Percentiles rank a stretch among this genome's conserved stretches.
Evolutionary conservation across 2,329 filamentous ascomycete species (phyloP).

Genomic region (Claviceps pusilla): DNA sequence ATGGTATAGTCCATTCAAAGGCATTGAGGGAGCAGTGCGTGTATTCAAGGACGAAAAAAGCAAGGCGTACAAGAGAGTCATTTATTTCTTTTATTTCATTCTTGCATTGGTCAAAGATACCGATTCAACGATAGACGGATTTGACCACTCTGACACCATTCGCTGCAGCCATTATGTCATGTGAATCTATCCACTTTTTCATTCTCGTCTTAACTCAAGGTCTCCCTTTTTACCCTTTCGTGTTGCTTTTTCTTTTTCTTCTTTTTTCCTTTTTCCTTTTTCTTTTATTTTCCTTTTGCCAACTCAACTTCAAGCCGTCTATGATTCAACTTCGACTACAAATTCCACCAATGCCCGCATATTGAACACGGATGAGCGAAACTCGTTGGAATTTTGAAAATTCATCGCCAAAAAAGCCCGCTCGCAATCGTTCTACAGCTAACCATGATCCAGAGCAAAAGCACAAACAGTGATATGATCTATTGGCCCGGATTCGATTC

Average conservation of each 20-base stretch:
- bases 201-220: background rate
- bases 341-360: background rate
- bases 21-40: background rate
- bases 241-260: background rate
- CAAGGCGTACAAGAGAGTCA: background rate
- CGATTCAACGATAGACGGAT: background rate
- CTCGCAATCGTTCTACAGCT: slow-evolving; percentile 19
- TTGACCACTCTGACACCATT: background rate
- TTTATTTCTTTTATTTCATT: background rate
- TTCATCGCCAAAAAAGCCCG: background rate
- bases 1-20: background rate
- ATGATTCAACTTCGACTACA: background rate
- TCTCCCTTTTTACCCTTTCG: background rate
- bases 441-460: slow-evolving; percentile 28
- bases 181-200: background rate
- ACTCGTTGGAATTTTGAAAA: background rate
- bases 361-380: background rate
- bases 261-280: too few relatives aligned
- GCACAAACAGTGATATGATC: slow-evolving; percentile 26
- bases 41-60: background rate
- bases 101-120: background rate
- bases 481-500: slow-evolving; percentile 6
- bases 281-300: background rate
- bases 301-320: background rate
- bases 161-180: background rate